Base-by-base conservation (phyloP, 495 filamentous ascomycete genomes). In the Penicillium cosmopolitanum region DNA sequence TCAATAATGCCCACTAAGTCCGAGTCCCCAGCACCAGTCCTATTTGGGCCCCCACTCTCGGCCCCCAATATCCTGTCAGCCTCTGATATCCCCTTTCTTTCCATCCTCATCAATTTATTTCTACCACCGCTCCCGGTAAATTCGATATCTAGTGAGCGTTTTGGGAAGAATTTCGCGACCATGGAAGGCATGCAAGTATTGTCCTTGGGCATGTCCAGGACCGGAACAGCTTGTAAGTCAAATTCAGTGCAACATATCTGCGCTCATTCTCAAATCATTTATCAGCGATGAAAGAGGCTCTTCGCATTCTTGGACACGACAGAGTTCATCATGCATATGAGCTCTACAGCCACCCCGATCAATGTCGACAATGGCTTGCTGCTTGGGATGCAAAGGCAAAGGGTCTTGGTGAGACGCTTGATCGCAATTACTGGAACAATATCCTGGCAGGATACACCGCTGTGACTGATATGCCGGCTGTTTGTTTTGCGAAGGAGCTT, bases 211-310 rank as follows among this genome's bases (percentile, higher is more conserved):
- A 43, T 43, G 40, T 43, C 40, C 16, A n/a, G 40, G 40, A 43
- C 40, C 7, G 40, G 40, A 18, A 43, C 40, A 18, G 40, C 40
- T 15, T 43, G 40, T 43, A 18, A 43, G 40, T 43, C 35, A 43
- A 43, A 18, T 9, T 43, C 7, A 15, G 25, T 3, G 4, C 1
- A 43, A 18, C 12, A 43, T 43, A 8, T 11, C 6, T 43, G 40
- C 7, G 4, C 40, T 18, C n/a, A 16, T 18, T n/a, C 40, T 43
- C 4, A 43, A 16, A 5, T 5, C 2, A 8, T 16, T 18, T 8
- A 43, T 15, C 16, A 43, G 40, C 40, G n/a, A 43, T 43, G 40
- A 43, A 43, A 18, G 40, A 43, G n/a, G 40, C 40, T 43, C 40
- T 43, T 43, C 40, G 13, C 15, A 43, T 43, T 18, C 40, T 43